Evolutionary conservation across 768 basidiomycete genomes (phyloP).

Genomic region (Boletus huronensis): DNA sequence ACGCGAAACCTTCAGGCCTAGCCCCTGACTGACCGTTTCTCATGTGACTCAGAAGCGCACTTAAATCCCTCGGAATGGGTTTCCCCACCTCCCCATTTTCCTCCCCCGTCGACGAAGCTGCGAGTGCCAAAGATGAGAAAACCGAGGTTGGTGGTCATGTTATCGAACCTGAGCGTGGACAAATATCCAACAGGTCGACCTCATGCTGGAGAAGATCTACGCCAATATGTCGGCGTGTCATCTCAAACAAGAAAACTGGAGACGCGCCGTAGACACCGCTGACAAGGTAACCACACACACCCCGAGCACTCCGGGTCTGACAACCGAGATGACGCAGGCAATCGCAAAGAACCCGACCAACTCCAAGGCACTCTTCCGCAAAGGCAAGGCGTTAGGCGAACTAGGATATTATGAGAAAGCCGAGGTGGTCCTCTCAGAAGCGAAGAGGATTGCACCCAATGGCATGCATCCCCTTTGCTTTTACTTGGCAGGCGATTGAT

Average conservation of each 20-base stretch:
- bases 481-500: background rate
- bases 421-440: conserved; percentile 57
- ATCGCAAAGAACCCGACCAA: conserved; percentile 72
- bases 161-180: background rate
- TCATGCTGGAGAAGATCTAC: conserved; percentile 76
- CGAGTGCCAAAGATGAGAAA: conserved; percentile 46
- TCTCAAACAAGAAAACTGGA: conserved; percentile 76
- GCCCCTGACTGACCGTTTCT: conserved; percentile 2
- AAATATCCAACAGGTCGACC: conserved; percentile 53
- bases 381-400: conserved; percentile 76
- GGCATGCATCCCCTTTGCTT: conserved; percentile 36
- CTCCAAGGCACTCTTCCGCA: conserved; percentile 76
- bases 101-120: conserved; percentile 29
- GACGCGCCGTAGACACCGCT: conserved; percentile 74
- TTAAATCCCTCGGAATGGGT: conserved; percentile 48
- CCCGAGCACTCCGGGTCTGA: background rate
- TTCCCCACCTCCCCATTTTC: background rate
- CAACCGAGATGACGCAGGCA: conserved; percentile 42
- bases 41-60: conserved; percentile 43
- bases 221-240: conserved; percentile 85
- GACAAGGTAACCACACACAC: conserved; percentile 51
- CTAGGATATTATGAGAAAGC: conserved; percentile 75
- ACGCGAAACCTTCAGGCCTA: background rate
- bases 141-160: conserved; percentile 51
- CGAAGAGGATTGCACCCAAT: conserved; percentile 58